Percentiles rank a stretch among this genome's conserved stretches.
These are phyloP conservation scores for Argentina anserina DNA, from an alignment of 306 rosid species.

Conservation along the genomic window DNA sequence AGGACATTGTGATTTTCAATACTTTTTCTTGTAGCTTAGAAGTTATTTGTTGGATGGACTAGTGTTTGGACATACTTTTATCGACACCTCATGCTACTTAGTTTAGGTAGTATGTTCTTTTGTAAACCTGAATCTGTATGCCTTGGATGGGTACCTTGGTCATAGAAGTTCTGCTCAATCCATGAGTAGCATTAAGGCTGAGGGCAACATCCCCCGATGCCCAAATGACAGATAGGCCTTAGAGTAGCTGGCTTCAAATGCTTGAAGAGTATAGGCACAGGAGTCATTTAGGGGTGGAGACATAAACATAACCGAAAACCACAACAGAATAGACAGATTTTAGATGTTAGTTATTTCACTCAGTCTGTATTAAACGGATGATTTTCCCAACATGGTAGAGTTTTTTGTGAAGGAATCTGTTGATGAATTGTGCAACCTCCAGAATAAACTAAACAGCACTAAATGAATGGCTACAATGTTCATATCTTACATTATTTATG, in stretches of 20 bases:
- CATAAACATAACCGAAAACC: background rate
- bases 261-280: background rate
- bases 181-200: background rate
- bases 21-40: background rate
- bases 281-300: background rate
- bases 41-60: background rate
- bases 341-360: background rate
- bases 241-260: background rate
- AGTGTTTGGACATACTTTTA: background rate
- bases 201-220: background rate
- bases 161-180: background rate
- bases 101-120: background rate
- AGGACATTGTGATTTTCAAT: background rate
- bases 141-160: background rate
- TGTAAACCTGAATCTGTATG: background rate
- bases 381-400: background rate
- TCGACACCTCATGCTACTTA: background rate
- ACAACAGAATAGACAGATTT: background rate
- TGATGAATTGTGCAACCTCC: background rate
- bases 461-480: background rate
- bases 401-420: background rate
- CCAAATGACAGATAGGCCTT: background rate
- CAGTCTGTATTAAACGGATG: background rate
- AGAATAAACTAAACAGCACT: background rate
- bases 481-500: background rate